Base-by-base conservation (phyloP, 2,329 filamentous ascomycete genomes). In the Fonsecaea multimorphosa region DNA sequence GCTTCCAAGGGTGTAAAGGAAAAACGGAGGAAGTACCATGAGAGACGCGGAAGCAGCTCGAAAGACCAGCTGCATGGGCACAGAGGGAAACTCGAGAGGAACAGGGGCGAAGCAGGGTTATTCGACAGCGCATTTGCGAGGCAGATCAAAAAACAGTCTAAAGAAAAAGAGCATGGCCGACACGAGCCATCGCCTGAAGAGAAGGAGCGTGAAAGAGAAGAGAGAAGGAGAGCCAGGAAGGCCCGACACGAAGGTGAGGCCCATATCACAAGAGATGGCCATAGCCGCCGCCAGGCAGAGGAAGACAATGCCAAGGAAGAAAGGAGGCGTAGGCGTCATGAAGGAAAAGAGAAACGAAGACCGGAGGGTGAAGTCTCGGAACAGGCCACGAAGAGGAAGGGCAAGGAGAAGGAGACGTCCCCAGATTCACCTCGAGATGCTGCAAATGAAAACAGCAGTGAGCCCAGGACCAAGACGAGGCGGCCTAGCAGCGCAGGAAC, bases 41-140 rank as follows among this genome's bases (percentile, higher is more conserved):
- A 71, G 38, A 44, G 58, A 54, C 59, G 60, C 3, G 62, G 58
- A 59, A 52, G 61, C 12, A 53, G 60, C 9, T 58, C 60, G 6
- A 51, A 60, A 68, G 57, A 68, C 63, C 61, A 56, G 64, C 34
- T 66, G 66, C 52, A 70, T 59, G 58, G 70, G 59, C 58, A 74
- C 69, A 60, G 77, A 76, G 63, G 75, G 73, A 46, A 70, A 73
- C 29, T 73, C 71, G 32, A 74, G 74, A 31, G 72, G 73, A 46
- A 65, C 71, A 40, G 75, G 76, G n/a, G 73, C 66, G 44, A 73
- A 68, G 24, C 75, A 71, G 52, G 74, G 72, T 27, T 75, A 73
- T 63, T 79, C 76, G 16, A 74, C 66, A 59, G 72, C 68, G 55
- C 76, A 71, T 51, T 74, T 69, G 57, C 69, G 54, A 51, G 69